Base-by-base conservation (phyloP, 1,284 basidiomycete genomes). In the Cutaneotrichosporon cavernicola region DNA sequence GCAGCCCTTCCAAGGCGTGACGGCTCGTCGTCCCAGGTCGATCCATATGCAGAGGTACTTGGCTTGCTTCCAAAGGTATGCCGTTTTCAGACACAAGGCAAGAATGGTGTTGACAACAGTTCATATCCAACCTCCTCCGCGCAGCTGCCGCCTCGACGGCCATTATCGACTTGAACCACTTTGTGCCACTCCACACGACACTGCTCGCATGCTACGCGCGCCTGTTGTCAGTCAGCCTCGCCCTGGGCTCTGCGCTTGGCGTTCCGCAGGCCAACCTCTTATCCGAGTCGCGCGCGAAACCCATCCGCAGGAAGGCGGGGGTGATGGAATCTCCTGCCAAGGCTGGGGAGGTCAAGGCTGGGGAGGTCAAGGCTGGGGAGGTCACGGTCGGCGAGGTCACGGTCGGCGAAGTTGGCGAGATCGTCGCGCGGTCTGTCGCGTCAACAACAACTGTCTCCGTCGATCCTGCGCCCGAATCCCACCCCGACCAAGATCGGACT, bases 171-270 rank as follows among this genome's bases (percentile, higher is more conserved):
- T 64, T 73, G n/a, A 49, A 60, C 32, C 70, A 74, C 66, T 79
- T 79, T 58, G 60, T 79, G 5, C 77, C 77, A 5, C 69, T 77
- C 5, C 76, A 78, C 38, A 71, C 71, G 6, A 55, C 66, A n/a
- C 63, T 73, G 1, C 6, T 77, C 2, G 67, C 72, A 1, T 64
- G 69, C 9, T 79, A 77, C 59, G 67, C 69, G 18, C 64, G 77
- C 7, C 64, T 79, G 3, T 70, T 72, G 50, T 63, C 72, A 8
- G 63, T 77, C 2, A 36, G 50, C 6, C n/a, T 65, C 10, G 60
- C 58, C 14, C 22, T 69, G 5, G 61, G 43, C 6, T 26, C 46
- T 2, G 40, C 46, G 9, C 32, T 60, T 4, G 66, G 63, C 9
- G 14, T 60, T 13, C 14, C 26, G 7, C 50, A 51, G 50, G 4